phyloP scores from a whole-genome alignment of 192 early-diverging fungal genomes.

The Coemansia sp. region DNA sequence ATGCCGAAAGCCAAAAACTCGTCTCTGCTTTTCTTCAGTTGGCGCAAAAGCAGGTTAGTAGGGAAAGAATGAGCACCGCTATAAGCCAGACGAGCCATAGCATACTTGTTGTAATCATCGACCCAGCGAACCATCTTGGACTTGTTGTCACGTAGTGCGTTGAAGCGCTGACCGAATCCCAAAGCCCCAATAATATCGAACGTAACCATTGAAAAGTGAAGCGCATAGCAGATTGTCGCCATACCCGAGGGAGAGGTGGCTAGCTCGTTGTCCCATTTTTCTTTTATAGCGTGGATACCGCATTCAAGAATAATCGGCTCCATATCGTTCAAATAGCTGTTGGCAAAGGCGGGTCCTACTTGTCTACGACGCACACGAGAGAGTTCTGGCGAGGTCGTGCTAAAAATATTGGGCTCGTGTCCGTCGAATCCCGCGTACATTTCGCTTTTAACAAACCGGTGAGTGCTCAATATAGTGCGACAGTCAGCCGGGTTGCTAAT shows the following conservation, averaged over 20 bases:
- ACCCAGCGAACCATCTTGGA: slow-evolving; percentile 25
- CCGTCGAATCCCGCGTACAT: slow-evolving; percentile 25
- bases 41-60: neutral
- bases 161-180: slow-evolving; percentile 39
- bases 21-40: slow-evolving; percentile 13
- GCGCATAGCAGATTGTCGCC: slow-evolving; percentile 20
- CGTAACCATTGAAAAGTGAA: slow-evolving; percentile 23
- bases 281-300: slow-evolving; percentile 20
- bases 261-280: slow-evolving; percentile 26
- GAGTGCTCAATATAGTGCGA: slow-evolving; percentile 17
- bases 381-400: slow-evolving; percentile 24
- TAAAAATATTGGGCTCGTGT: slow-evolving; percentile 23
- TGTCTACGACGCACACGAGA: slow-evolving; percentile 18
- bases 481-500: slow-evolving; percentile 28
- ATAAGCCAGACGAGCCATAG: slow-evolving; percentile 2
- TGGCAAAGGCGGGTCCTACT: slow-evolving; percentile 31
- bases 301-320: slow-evolving; percentile 35
- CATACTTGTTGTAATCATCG: slow-evolving; percentile 12
- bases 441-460: slow-evolving; percentile 27
- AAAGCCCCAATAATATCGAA: slow-evolving; percentile 33
- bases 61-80: slow-evolving; percentile 12
- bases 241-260: neutral
- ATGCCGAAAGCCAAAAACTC: slow-evolving; percentile 26
- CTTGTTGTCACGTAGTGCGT: slow-evolving; percentile 21
- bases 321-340: slow-evolving; percentile 17